Evolutionary conservation across 2,329 filamentous ascomycete genomes (phyloP).

Genomic region (Colletotrichum sp.): DNA sequence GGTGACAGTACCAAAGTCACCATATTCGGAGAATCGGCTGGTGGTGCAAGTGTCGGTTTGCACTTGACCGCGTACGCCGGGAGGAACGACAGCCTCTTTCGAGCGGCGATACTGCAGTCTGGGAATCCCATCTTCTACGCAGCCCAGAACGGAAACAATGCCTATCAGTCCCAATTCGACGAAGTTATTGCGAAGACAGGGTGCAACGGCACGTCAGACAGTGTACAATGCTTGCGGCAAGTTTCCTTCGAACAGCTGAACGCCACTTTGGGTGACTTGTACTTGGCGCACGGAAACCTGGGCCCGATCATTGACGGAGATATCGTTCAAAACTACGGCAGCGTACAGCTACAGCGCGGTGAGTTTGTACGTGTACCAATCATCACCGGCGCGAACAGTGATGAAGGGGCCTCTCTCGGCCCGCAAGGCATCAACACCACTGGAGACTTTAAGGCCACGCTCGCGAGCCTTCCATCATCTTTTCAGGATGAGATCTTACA

Average conservation of each 20-base stretch:
- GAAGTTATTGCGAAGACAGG: neutral
- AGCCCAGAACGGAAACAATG: neutral
- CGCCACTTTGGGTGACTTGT: neutral
- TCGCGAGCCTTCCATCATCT: neutral
- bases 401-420: neutral
- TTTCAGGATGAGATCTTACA: neutral
- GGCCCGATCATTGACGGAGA: neutral
- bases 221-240: neutral
- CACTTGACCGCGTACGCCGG: neutral
- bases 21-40: constrained; percentile 46
- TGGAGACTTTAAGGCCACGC: neutral
- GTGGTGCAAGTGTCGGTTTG: constrained; percentile 36
- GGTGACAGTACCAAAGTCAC: constrained; percentile 35
- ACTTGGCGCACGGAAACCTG: neutral
- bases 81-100: neutral
- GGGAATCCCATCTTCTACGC: neutral
- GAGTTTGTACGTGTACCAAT: neutral
- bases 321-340: neutral
- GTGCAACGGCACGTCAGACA: neutral
- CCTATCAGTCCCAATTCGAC: neutral
- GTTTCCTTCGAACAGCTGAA: neutral
- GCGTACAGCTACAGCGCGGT: neutral
- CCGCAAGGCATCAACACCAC: neutral
- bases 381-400: neutral
- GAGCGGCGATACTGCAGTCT: neutral